Percentiles rank a stretch among this genome's conserved stretches.
Conservation (phyloP, 2,329 filamentous ascomycete species). For the Hypoxylon sp. region DNA sequence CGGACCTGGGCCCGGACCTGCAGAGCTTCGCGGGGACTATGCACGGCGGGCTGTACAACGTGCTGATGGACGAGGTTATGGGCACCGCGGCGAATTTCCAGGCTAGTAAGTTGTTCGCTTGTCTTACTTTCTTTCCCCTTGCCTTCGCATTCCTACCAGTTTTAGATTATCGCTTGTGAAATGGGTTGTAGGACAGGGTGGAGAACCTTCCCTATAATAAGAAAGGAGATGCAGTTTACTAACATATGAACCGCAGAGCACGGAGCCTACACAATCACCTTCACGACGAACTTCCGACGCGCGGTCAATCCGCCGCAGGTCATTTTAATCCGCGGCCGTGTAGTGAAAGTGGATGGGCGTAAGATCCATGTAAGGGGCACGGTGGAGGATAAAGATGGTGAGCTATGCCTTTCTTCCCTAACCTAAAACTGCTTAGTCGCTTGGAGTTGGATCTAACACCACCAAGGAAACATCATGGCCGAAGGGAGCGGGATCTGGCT, state of each 20-base stretch:
- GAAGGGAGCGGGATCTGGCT: slow-evolving; percentile 46
- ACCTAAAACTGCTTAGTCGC: slow-evolving; percentile 3
- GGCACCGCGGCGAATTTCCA: slow-evolving; percentile 52
- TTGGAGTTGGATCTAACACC: slow-evolving; percentile 13
- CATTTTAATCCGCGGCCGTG: slow-evolving; percentile 48
- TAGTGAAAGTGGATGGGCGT: slow-evolving; percentile 49
- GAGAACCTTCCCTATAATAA: background rate
- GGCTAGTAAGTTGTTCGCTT: slow-evolving; percentile 43
- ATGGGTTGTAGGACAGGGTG: background rate
- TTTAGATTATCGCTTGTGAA: background rate
- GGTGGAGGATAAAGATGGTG: slow-evolving; percentile 52
- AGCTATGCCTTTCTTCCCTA: slow-evolving; percentile 10
- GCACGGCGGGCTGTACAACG: slow-evolving; percentile 51
- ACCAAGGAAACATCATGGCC: slow-evolving; percentile 45
- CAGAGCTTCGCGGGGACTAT: slow-evolving; percentile 49
- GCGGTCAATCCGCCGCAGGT: slow-evolving; percentile 49
- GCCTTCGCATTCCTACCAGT: background rate
- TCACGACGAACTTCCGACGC: slow-evolving; percentile 50
- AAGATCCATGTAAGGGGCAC: slow-evolving; percentile 48
- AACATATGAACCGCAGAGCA: slow-evolving; percentile 34
- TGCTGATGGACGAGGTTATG: slow-evolving; percentile 54
- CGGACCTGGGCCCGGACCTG: slow-evolving; percentile 47
- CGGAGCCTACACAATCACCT: slow-evolving; percentile 49
- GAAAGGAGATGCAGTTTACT: background rate
- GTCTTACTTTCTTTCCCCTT: background rate